These are phyloP conservation scores for Trichothecium roseum DNA, from an alignment of 2,329 filamentous ascomycete genomes.

Conservation along the genomic window DNA sequence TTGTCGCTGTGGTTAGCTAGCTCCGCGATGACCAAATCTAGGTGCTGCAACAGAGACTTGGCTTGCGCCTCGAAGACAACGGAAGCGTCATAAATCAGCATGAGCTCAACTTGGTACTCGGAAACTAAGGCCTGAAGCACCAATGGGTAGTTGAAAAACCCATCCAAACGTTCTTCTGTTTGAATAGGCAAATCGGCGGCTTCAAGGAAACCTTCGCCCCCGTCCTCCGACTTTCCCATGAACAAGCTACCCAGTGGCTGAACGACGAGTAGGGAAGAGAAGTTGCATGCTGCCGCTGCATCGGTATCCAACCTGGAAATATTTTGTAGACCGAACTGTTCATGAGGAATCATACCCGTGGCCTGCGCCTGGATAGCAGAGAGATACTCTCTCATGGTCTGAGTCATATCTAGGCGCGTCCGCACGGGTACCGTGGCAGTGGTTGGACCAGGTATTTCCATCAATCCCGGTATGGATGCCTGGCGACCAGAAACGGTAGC, in stretches of 20 bases:
- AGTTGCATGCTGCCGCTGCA: conserved; percentile 6
- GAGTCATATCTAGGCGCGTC: neutral
- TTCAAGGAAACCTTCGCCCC: no score
- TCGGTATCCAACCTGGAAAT: conserved; percentile 4
- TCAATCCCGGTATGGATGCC: neutral
- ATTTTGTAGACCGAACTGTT: conserved; percentile 6
- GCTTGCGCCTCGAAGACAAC: conserved; percentile 8
- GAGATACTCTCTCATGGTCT: neutral
- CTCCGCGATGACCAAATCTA: no score
- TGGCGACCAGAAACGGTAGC: neutral
- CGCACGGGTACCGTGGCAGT: neutral
- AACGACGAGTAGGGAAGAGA: conserved; percentile 12
- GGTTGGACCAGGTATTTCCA: neutral
- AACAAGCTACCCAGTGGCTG: no score
- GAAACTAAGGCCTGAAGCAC: neutral
- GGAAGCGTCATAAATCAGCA: conserved; percentile 3
- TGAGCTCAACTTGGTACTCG: conserved; percentile 1
- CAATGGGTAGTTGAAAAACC: conserved; percentile 5
- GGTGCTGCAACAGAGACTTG: no score
- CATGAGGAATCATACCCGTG: conserved; percentile 1
- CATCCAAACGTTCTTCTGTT: conserved; percentile 2
- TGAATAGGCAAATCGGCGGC: no score
- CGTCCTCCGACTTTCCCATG: no score
- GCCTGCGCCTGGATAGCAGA: conserved; percentile 15
- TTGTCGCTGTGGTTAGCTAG: no score